These are phyloP conservation scores for Aspergillus fijiensis DNA, from an alignment of 2,329 filamentous ascomycete species.

Conservation along the genomic window DNA sequence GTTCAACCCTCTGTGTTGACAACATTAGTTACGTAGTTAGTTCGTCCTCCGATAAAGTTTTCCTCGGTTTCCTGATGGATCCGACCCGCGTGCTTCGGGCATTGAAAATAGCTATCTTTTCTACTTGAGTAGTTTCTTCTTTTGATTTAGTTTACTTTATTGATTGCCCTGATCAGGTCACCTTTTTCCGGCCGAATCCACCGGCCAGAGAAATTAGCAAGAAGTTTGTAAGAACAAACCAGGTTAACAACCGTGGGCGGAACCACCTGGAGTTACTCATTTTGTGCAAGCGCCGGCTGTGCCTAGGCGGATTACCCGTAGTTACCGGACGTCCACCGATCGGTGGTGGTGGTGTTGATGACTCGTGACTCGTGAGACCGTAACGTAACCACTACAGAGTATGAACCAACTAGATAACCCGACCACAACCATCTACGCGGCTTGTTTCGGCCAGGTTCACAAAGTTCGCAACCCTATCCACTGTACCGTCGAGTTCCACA, in stretches of 20 bases:
- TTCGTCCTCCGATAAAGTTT: not conserved
- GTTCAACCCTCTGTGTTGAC: not conserved
- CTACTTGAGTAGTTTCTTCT: not conserved
- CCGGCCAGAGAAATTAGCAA: not conserved
- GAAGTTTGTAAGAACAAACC: not conserved
- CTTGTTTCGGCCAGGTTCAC: constrained; percentile 11
- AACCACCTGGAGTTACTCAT: not conserved
- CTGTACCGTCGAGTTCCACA: constrained; percentile 7
- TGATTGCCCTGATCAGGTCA: not conserved
- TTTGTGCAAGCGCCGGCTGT: constrained; percentile 6
- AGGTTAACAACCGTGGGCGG: not conserved
- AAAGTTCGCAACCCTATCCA: constrained; percentile 9
- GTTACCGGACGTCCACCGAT: constrained; percentile 7
- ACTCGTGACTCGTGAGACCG: not conserved
- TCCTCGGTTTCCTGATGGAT: not conserved
- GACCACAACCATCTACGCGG: not conserved
- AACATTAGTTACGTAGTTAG: not conserved
- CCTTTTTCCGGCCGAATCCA: not conserved
- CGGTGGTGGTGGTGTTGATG: not conserved
- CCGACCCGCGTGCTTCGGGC: not conserved
- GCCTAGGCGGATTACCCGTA: constrained; percentile 7
- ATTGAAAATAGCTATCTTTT: not conserved
- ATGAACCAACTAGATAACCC: too few relatives aligned
- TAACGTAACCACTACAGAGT: not conserved
- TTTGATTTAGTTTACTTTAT: not conserved